These are phyloP conservation scores for Saccharomyces mikatae DNA, from an alignment of 805 yeast genomes.

Conservation along the genomic window DNA sequence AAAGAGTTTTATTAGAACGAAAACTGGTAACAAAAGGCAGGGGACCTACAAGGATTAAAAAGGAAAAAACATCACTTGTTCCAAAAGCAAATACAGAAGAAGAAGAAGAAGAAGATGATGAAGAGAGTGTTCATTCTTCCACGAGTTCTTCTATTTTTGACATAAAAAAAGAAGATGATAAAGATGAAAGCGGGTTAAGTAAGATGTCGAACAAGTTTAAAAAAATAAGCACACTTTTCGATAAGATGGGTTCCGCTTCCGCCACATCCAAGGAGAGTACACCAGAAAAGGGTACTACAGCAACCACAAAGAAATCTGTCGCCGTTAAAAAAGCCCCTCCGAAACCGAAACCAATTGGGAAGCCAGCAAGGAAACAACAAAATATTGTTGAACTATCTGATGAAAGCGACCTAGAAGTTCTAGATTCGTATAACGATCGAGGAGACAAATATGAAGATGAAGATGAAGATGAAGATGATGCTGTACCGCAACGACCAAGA, in stretches of 20 bases:
- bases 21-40: slow-evolving; percentile 19
- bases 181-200: slow-evolving; percentile 12
- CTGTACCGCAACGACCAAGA: slow-evolving; percentile 10
- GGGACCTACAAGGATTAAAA: slow-evolving; percentile 19
- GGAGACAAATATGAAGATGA: slow-evolving; percentile 10
- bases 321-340: neutral
- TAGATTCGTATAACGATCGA: neutral
- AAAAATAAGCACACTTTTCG: slow-evolving; percentile 25
- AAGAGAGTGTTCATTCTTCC: neutral
- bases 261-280: neutral
- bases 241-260: slow-evolving; percentile 7
- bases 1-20: slow-evolving; percentile 23
- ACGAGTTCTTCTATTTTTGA: slow-evolving; percentile 17
- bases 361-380: neutral
- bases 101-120: slow-evolving; percentile 1
- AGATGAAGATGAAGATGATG: slow-evolving; percentile 15
- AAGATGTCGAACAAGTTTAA: slow-evolving; percentile 28
- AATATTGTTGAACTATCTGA: slow-evolving; percentile 15
- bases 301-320: neutral
- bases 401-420: slow-evolving; percentile 17
- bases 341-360: neutral
- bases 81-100: slow-evolving; percentile 5
- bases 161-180: slow-evolving; percentile 4
- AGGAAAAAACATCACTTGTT: slow-evolving; percentile 10
- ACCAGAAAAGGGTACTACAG: slow-evolving; percentile 1